phyloP scores from a whole-genome alignment of 441 rosid genomes.

The Euphorbia celastroides region DNA sequence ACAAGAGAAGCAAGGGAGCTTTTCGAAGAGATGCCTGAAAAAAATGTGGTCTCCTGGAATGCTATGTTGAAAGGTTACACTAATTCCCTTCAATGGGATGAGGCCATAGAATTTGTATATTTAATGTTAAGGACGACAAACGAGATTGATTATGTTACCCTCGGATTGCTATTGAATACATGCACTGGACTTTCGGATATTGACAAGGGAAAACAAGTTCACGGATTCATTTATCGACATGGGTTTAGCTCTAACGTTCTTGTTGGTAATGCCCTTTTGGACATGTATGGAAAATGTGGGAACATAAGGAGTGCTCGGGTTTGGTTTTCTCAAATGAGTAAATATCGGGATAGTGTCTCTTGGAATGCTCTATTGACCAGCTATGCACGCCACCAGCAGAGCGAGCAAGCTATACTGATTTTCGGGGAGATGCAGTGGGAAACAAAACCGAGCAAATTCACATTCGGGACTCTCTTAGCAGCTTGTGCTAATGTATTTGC shows the following conservation, averaged over 20 bases:
- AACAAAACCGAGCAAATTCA: conserved; percentile 33
- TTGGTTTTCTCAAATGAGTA: conserved; percentile 65
- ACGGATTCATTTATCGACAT: conserved; percentile 58
- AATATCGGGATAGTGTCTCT: conserved; percentile 49
- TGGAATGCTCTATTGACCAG: conserved; percentile 74
- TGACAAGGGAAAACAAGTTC: conserved; percentile 67
- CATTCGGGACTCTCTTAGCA: no score
- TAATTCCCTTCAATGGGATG: conserved; percentile 48
- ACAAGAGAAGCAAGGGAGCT: conserved; percentile 60
- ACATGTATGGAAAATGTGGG: conserved; percentile 83
- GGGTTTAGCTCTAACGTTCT: conserved; percentile 37
- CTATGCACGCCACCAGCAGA: conserved; percentile 48
- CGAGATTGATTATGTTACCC: conserved; percentile 54
- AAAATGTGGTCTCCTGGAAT: conserved; percentile 72
- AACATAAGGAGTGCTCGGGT: conserved; percentile 41
- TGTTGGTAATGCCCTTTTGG: conserved; percentile 60
- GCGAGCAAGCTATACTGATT: conserved; percentile 53
- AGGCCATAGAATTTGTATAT: conserved; percentile 46
- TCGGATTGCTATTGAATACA: conserved; percentile 51
- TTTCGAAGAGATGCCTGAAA: conserved; percentile 71
- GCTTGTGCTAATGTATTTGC: no score
- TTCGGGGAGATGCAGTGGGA: conserved; percentile 66
- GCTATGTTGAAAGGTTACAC: conserved; percentile 71
- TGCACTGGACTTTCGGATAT: conserved; percentile 65
- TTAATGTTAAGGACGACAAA: conserved; percentile 41